phyloP scores from a whole-genome alignment of 768 basidiomycete genomes.

The Lactarius akahatsu region DNA sequence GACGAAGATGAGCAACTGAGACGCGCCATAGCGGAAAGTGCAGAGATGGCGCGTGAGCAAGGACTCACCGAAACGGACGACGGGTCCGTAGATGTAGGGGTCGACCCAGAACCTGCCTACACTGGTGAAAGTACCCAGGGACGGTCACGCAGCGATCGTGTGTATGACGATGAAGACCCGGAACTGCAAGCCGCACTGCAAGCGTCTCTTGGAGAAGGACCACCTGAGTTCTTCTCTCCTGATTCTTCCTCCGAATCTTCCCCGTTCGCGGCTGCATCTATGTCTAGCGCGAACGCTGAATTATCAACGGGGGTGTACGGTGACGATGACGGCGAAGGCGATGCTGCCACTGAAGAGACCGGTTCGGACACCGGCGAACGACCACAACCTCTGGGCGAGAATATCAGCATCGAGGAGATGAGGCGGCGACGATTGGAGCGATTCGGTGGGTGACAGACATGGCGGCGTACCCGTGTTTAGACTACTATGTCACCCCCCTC shows the following conservation, averaged over 20 bases:
- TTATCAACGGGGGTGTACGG: neutral
- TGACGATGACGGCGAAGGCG: constrained; percentile 1
- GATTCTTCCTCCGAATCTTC: constrained; percentile 25
- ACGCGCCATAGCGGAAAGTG: constrained; percentile 61
- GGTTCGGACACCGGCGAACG: constrained; percentile 17
- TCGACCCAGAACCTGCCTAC: neutral
- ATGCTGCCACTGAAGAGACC: constrained; percentile 22
- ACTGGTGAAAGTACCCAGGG: constrained; percentile 7
- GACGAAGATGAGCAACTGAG: constrained; percentile 59
- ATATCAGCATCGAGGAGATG: constrained; percentile 35
- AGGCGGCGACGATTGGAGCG: constrained; percentile 35
- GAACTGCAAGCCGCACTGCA: constrained; percentile 84
- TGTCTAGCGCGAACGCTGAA: neutral
- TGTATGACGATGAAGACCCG: constrained; percentile 85
- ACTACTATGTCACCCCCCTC: too few relatives aligned
- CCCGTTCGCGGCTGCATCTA: constrained; percentile 10
- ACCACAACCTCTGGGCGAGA: constrained; percentile 3
- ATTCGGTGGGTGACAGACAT: constrained; percentile 31
- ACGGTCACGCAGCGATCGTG: constrained; percentile 37
- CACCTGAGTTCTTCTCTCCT: constrained; percentile 48
- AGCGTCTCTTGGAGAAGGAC: constrained; percentile 71
- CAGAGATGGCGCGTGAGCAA: constrained; percentile 43
- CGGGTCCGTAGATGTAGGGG: constrained; percentile 29
- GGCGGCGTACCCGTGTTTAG: neutral
- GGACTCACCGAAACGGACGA: constrained; percentile 27